Conservation (phyloP, 2,329 filamentous ascomycete species). For the Clonostachys chloroleuca region DNA sequence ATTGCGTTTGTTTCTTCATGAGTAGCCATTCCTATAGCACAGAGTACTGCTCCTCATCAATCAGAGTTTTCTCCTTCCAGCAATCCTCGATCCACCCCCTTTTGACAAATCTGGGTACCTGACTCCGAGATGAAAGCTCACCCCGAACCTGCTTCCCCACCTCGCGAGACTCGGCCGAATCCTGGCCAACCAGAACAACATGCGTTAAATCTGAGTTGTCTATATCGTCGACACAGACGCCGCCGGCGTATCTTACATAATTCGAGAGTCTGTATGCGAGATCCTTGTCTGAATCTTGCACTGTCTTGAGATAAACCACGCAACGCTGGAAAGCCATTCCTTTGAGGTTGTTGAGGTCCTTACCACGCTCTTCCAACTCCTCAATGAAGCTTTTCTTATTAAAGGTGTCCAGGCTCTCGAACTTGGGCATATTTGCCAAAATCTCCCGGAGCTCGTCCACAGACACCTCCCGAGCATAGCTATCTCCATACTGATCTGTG, state of each 20-base stretch:
- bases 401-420: constrained; percentile 33
- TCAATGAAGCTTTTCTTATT: constrained; percentile 40
- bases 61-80: constrained; percentile 71
- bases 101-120: constrained; percentile 65
- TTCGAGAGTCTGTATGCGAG: constrained; percentile 42
- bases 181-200: constrained; percentile 49
- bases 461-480: constrained; percentile 68
- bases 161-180: constrained; percentile 28
- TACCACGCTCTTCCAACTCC: constrained; percentile 51
- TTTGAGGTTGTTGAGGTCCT: constrained; percentile 43
- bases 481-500: constrained; percentile 77
- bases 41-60: constrained; percentile 70
- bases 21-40: constrained; percentile 9
- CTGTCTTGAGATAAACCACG: constrained; percentile 30
- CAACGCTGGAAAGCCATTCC: constrained; percentile 48
- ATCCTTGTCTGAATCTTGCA: constrained; percentile 18
- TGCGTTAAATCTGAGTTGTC: constrained; percentile 63
- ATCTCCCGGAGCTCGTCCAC: constrained; percentile 56
- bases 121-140: constrained; percentile 29
- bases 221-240: constrained; percentile 45
- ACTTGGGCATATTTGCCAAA: constrained; percentile 44
- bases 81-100: constrained; percentile 72
- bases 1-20: too few relatives aligned
- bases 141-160: constrained; percentile 38
- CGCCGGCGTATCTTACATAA: constrained; percentile 66